These are phyloP conservation scores for Amanita jacksonii DNA, from an alignment of 768 basidiomycete species.

Conservation along the genomic window DNA sequence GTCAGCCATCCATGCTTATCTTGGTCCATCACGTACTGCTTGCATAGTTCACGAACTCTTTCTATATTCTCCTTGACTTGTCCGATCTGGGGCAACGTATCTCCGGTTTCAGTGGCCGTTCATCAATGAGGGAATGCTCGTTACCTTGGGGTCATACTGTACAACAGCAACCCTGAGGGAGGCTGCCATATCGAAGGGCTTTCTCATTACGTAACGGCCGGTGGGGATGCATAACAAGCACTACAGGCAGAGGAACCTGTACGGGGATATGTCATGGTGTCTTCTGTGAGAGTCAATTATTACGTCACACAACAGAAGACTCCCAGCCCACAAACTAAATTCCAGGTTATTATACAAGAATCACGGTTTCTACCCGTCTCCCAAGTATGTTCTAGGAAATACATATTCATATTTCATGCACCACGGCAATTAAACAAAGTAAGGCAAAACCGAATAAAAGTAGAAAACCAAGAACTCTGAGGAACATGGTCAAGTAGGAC, in stretches of 20 bases:
- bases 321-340: too few species aligned
- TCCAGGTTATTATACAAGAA: constrained; percentile 7
- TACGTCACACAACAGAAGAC: too few species aligned
- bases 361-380: neutral
- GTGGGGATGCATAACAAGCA: too few species aligned
- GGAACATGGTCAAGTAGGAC: neutral
- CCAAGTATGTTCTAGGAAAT: neutral
- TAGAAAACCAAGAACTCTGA: neutral
- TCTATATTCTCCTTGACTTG: constrained; percentile 61
- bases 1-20: neutral
- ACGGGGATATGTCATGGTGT: too few species aligned
- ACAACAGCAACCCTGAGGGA: neutral
- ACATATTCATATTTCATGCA: constrained; percentile 1
- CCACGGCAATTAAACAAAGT: neutral
- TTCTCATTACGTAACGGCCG: too few species aligned
- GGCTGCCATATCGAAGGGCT: too few species aligned
- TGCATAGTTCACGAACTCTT: constrained; percentile 51
- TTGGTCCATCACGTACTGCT: constrained; percentile 36
- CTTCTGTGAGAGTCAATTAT: too few species aligned
- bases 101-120: too few species aligned
- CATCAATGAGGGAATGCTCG: neutral
- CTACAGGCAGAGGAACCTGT: too few species aligned
- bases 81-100: too few species aligned
- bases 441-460: neutral
- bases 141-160: neutral